Percentiles rank a stretch among this genome's conserved stretches.
Evolutionary conservation across 2,329 filamentous ascomycete species (phyloP).

Genomic region (Colletotrichum sp.): DNA sequence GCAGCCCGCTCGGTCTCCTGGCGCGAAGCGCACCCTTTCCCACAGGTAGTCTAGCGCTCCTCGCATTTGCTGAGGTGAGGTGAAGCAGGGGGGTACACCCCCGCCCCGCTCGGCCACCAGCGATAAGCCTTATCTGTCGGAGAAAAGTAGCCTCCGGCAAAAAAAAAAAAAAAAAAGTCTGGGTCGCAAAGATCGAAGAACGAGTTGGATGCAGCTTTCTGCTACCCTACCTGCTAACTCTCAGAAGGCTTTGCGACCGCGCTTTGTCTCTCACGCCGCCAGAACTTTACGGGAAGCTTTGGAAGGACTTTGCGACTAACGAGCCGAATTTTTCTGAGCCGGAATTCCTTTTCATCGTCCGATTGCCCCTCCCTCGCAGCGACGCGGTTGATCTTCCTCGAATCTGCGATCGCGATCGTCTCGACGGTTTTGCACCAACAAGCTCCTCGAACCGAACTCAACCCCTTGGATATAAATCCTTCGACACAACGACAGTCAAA

Average conservation of each 20-base stretch:
- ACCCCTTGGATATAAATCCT: background rate
- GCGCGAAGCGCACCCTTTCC: background rate
- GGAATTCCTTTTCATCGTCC: background rate
- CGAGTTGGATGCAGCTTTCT: background rate
- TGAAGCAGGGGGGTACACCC: background rate
- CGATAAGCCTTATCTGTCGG: constrained; percentile 39
- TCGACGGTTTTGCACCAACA: background rate
- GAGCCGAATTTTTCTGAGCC: background rate
- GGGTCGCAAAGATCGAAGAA: background rate
- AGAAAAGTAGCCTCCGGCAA: constrained; percentile 26
- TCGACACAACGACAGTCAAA: constrained; percentile 27
- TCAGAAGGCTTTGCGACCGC: background rate
- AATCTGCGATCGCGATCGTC: background rate
- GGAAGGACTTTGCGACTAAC: background rate
- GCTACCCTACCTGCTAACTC: background rate
- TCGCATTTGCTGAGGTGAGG: background rate
- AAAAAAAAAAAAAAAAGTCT: background rate
- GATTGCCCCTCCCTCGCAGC: background rate
- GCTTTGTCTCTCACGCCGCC: background rate
- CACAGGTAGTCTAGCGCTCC: background rate
- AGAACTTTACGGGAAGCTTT: background rate
- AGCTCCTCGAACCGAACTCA: background rate
- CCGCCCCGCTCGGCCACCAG: background rate
- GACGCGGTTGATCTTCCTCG: background rate
- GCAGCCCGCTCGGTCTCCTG: background rate